These are phyloP conservation scores for Neocucurbitaria cava DNA, from an alignment of 2,329 filamentous ascomycete species.

Conservation along the genomic window DNA sequence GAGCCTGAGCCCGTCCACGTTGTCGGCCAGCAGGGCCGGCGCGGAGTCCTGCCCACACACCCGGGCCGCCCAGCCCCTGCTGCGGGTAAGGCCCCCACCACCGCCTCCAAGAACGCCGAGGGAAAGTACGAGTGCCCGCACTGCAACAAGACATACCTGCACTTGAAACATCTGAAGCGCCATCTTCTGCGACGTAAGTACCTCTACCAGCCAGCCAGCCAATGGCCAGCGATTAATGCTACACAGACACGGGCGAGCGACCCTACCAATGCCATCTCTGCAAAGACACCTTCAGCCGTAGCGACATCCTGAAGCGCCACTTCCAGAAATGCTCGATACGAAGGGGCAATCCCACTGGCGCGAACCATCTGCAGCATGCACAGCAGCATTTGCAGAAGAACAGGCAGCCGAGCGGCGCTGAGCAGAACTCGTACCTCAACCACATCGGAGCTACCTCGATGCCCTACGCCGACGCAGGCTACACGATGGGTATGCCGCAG, in stretches of 20 bases:
- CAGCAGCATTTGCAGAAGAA: conserved; percentile 85
- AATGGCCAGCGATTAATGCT: conserved; percentile 42
- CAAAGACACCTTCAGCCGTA: conserved; percentile 96
- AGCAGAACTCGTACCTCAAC: conserved; percentile 47
- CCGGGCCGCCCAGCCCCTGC: conserved; percentile 83
- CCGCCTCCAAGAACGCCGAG: conserved; percentile 93
- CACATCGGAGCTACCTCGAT: conserved; percentile 44
- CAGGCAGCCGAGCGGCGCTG: conserved; percentile 38
- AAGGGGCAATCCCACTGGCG: conserved; percentile 92
- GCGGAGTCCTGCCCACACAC: conserved; percentile 89
- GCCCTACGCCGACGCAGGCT: conserved; percentile 41
- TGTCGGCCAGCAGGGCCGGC: conserved; percentile 90
- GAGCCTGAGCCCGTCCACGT: conserved; percentile 80
- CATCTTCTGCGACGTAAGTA: conserved; percentile 94
- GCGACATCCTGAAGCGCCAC: conserved; percentile 97
- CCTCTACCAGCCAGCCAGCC: conserved; percentile 1
- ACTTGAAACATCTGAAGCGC: conserved; percentile 96
- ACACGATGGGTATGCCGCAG: conserved; percentile 44
- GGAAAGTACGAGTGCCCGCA: conserved; percentile 98
- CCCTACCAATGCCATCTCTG: conserved; percentile 98
- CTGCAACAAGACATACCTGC: conserved; percentile 97
- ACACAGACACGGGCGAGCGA: conserved; percentile 89
- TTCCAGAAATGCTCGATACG: conserved; percentile 99
- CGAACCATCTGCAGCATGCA: conserved; percentile 91
- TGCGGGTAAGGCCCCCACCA: conserved; percentile 80